phyloP scores from a whole-genome alignment of 2,329 filamentous ascomycete genomes.

The Macroventuria anomochaeta region DNA sequence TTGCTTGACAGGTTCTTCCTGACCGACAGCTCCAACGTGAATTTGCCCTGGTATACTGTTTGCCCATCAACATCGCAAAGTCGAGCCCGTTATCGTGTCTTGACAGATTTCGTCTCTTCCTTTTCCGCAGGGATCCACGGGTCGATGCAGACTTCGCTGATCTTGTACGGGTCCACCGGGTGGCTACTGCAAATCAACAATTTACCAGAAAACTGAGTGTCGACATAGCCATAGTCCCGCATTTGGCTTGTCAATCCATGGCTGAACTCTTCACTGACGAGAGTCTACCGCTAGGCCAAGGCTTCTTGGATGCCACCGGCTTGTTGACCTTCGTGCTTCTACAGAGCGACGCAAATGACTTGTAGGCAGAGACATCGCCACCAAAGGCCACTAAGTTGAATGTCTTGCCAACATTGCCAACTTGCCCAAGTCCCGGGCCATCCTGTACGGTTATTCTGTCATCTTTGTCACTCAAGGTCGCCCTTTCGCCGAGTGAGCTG shows the following conservation, averaged over 20 bases:
- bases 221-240: slow-evolving; percentile 22
- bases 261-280: slow-evolving; percentile 35
- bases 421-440: neutral
- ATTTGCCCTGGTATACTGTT: no score
- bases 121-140: neutral
- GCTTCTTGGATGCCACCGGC: neutral
- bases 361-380: neutral
- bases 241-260: slow-evolving; percentile 24
- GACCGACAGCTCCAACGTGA: no score
- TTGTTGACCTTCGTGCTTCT: neutral
- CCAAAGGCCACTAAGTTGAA: neutral
- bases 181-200: slow-evolving; percentile 18
- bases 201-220: slow-evolving; percentile 17
- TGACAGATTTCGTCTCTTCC: neutral
- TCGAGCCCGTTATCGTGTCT: neutral
- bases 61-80: no score
- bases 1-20: no score
- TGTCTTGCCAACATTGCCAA: neutral
- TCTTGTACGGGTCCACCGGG: neutral
- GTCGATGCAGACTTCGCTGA: neutral
- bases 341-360: neutral
- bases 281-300: slow-evolving; percentile 15
- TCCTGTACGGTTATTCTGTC: neutral
- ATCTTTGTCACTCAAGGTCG: neutral
- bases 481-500: neutral